Percentiles rank a stretch among this genome's conserved stretches.
Evolutionary conservation across 495 filamentous ascomycete species (phyloP).

Genomic region (Podospora comata): DNA sequence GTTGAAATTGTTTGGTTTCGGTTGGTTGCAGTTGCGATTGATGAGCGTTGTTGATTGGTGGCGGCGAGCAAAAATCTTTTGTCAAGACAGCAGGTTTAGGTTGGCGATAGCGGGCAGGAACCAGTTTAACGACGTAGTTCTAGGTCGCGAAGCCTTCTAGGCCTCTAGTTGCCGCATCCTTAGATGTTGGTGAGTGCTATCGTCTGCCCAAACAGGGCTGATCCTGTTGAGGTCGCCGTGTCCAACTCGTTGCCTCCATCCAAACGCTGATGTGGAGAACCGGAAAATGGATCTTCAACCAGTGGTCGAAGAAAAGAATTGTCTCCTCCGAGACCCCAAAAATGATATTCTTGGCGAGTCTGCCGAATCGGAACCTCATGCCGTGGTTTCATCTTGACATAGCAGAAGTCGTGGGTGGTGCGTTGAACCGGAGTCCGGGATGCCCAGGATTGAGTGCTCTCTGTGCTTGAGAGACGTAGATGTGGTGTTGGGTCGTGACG

Average conservation of each 20-base stretch:
- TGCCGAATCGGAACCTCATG: too few species aligned
- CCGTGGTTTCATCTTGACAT: too few species aligned
- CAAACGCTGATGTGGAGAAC: too few species aligned
- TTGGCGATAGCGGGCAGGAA: conserved; percentile 6
- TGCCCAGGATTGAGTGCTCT: neutral
- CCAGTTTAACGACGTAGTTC: conserved; percentile 26
- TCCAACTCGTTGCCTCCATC: neutral
- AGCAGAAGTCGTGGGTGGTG: too few species aligned
- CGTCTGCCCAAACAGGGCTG: neutral
- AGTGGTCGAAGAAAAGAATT: too few species aligned
- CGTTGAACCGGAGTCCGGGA: too few species aligned
- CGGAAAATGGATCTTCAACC: too few species aligned
- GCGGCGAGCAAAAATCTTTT: neutral
- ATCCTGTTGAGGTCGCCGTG: neutral
- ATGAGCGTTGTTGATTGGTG: conserved; percentile 4
- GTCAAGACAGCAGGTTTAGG: conserved; percentile 2
- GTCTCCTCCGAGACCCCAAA: too few species aligned
- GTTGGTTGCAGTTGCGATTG: conserved; percentile 6
- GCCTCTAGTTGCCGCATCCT: conserved; percentile 3
- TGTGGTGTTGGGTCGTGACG: neutral
- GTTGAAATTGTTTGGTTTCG: conserved; percentile 7
- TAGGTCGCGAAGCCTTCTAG: conserved; percentile 15
- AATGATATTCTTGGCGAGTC: too few species aligned
- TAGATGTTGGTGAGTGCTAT: neutral
- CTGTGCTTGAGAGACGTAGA: neutral